Evolutionary conservation across 2,329 filamentous ascomycete species (phyloP), one percentile per base, ranked within the genome.

Genomic region (Phialophora macrospora): DNA sequence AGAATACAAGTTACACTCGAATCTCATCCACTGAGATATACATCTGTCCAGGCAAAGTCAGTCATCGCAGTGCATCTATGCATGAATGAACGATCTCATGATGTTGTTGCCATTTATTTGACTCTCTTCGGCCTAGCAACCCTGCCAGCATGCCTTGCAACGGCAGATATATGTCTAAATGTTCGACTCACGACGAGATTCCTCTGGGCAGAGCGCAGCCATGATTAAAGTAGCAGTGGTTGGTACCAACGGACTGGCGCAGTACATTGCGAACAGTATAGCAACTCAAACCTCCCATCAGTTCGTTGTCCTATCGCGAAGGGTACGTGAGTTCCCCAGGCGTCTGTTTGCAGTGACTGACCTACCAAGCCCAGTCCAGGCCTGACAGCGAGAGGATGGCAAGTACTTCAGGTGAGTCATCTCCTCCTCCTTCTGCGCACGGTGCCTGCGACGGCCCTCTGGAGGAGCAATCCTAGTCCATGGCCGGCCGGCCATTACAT

Each of bases 291-390:
- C 86, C 41, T 86, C 85, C 55, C 88, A 92, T 75, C 84, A 88
- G 58, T 83, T 92, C 52, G 81, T 93, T 60, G 83, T 93, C n/a
- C 78, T 93, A 32, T 91, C 90, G 24, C 83, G 87, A 80, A 80
- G 65, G 59, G 71, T 71, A 63, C 20, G 62, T 67, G 28, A 38
- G 41, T 9, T 14, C 46, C 34, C 55, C 11, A n/a, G 48, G 30
- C n/a, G 8, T 44, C 24, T 11, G 55, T 28, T 20, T 44, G n/a
- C 32, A 55, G 51, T 34, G 28, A 52, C 60, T 65, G 46, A 71
- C 61, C 34, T 20, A 51, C 14, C 58, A 55, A 80, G 78, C 70
- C 74, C 20, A 79, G 75, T 71, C 77, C 77, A 55, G 73, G 73
- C 44, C 71, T 81, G 20, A 71, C 72, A 34, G 73, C 73, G 11